Evolutionary conservation across 2,329 filamentous ascomycete species (phyloP), one percentile per base, ranked within the genome.

Genomic region (Dothiorella sarmentorum): DNA sequence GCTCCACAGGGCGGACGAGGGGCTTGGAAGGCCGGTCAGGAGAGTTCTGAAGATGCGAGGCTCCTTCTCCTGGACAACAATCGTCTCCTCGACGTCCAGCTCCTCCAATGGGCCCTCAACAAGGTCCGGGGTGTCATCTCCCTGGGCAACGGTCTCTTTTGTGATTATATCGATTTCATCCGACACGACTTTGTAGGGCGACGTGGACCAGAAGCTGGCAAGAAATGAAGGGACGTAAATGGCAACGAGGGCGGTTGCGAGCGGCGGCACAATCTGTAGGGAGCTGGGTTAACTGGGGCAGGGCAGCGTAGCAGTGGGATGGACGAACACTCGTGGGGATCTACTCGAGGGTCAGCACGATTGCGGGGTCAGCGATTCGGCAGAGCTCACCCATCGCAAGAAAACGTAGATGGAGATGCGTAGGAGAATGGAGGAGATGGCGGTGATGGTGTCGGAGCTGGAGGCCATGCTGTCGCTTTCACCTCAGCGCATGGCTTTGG

Each of bases 1-100:
- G 18, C 89, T 93, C 65, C 86, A 80, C 20, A 86, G 66, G 11
- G 83, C 76, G 53, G 85, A 90, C n/a, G 79, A 81, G 6, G 88
- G 83, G 65, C 85, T 91, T 1, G 94, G 93, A 0, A 87, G 76
- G 3, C 94, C 94, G 3, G 84, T 84, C 22, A 95, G 74, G 6
- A 97, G 76, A 3, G 90, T 89, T 63, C 80, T 82, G 63, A 88
- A 75, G 1, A 83, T 75, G 20, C 79, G 78, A 2, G 82, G 72
- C 11, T 82, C 77, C 64, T 82, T 82, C 67, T 86, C 78, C 52
- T 82, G 76, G 15, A 88, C 65, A 10, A 84, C 68, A 3, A 89
- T 73, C 0, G 81, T 86, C 69, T 91, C 87, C 59, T 85, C 70
- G 22, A 90, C 76, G 26, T 84, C 80, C 33, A 90, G 65, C 65